These are phyloP conservation scores for Taxawa tesnikishii DNA, from an alignment of 2,329 filamentous ascomycete genomes.

Conservation along the genomic window DNA sequence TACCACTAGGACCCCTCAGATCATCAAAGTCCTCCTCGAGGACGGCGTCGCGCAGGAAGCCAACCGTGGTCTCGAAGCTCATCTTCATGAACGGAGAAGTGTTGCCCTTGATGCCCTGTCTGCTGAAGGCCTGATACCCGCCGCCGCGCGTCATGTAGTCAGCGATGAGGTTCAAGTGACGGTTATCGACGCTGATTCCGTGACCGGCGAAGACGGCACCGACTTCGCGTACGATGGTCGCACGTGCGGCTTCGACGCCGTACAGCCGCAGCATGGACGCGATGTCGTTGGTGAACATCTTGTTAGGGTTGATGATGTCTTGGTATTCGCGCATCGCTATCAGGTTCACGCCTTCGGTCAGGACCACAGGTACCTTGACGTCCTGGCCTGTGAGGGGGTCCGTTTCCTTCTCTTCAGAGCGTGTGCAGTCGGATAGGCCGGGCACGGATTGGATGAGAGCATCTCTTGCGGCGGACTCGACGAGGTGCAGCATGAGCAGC, in stretches of 20 bases:
- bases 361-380: slow-evolving; percentile 38
- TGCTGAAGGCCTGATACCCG: slow-evolving; percentile 81
- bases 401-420: slow-evolving; percentile 38
- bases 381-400: slow-evolving; percentile 38
- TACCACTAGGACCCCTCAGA: slow-evolving; percentile 68
- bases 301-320: slow-evolving; percentile 74
- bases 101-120: slow-evolving; percentile 74
- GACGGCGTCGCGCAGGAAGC: slow-evolving; percentile 85
- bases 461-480: slow-evolving; percentile 66
- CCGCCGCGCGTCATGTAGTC: slow-evolving; percentile 97
- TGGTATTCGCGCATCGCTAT: slow-evolving; percentile 81
- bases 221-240: slow-evolving; percentile 77
- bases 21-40: slow-evolving; percentile 85
- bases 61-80: slow-evolving; percentile 96
- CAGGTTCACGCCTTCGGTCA: slow-evolving; percentile 79
- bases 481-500: slow-evolving; percentile 81
- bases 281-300: slow-evolving; percentile 86
- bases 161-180: slow-evolving; percentile 89
- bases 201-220: slow-evolving; percentile 76
- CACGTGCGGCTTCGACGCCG: slow-evolving; percentile 85
- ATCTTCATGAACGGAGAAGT: slow-evolving; percentile 94
- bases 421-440: slow-evolving; percentile 60
- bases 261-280: slow-evolving; percentile 73
- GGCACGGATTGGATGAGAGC: slow-evolving; percentile 80
- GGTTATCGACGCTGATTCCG: slow-evolving; percentile 81